phyloP scores from a whole-genome alignment of 1,284 basidiomycete genomes.

The Stygiomarasmius scandens region DNA sequence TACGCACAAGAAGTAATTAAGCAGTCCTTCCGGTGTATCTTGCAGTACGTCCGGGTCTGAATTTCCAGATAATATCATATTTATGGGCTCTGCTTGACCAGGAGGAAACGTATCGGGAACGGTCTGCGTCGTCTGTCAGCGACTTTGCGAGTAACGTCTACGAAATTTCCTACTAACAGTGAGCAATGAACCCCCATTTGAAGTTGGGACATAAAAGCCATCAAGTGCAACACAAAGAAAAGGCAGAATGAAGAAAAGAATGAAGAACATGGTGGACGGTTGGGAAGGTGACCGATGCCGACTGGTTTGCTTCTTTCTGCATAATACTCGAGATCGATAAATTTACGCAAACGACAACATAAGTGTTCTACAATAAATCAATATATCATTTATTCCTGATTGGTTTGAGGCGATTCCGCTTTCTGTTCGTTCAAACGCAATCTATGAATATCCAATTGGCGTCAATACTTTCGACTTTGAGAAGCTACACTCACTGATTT shows the following conservation, averaged over 20 bases:
- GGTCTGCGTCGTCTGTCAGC: constrained; percentile 27
- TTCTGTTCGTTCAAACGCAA: neutral
- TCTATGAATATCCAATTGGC: neutral
- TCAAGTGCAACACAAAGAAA: neutral
- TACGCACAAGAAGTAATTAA: constrained; percentile 69
- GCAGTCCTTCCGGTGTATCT: constrained; percentile 69
- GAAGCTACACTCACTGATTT: constrained; percentile 44
- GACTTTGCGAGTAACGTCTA: neutral
- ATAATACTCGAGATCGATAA: too few species aligned
- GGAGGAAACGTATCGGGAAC: constrained; percentile 66
- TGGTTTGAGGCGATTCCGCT: too few species aligned
- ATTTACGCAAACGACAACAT: too few species aligned
- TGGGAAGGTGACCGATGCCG: neutral
- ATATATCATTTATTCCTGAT: too few species aligned
- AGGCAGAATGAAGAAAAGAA: neutral
- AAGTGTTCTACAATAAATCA: too few species aligned
- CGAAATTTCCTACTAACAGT: constrained; percentile 3
- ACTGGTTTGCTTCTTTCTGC: too few species aligned
- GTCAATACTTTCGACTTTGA: neutral
- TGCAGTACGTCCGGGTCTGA: constrained; percentile 76
- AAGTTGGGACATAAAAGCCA: neutral
- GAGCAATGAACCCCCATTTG: constrained; percentile 3
- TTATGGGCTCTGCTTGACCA: constrained; percentile 88
- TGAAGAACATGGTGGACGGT: neutral
- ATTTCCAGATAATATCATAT: constrained; percentile 82